phyloP scores from a whole-genome alignment of 2,329 filamentous ascomycete species.

The Colletotrichum chrysophilum region DNA sequence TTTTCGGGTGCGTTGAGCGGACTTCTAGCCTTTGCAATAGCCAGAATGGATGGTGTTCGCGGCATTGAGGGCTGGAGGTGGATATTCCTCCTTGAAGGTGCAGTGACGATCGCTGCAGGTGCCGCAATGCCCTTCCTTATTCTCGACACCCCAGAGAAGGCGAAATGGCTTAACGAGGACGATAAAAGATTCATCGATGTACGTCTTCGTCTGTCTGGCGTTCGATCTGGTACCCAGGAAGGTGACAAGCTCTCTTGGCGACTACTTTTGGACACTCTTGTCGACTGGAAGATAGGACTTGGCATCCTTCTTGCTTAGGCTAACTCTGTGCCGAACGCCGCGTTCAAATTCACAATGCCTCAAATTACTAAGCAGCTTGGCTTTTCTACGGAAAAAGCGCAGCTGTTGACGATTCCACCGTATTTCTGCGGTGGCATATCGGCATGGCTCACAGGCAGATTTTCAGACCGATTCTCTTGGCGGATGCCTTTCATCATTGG shows the following conservation, averaged over 20 bases:
- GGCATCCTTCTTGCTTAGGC: slow-evolving; percentile 44
- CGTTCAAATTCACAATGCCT: slow-evolving; percentile 34
- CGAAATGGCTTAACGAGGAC: slow-evolving; percentile 37
- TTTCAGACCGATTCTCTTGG: slow-evolving; percentile 40
- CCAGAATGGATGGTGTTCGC: slow-evolving; percentile 52
- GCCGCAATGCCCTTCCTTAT: slow-evolving; percentile 32
- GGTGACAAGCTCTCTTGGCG: slow-evolving; percentile 32
- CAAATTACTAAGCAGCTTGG: slow-evolving; percentile 45
- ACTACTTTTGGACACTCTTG: slow-evolving; percentile 35
- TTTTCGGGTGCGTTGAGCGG: slow-evolving; percentile 52
- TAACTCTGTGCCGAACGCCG: slow-evolving; percentile 40
- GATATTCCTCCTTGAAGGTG: slow-evolving; percentile 48
- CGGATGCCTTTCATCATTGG: slow-evolving; percentile 42
- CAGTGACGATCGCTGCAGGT: slow-evolving; percentile 43
- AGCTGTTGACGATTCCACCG: slow-evolving; percentile 37
- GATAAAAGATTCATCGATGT: slow-evolving; percentile 36
- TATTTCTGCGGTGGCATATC: slow-evolving; percentile 36
- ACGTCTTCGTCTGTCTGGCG: neutral
- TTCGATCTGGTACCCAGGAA: neutral
- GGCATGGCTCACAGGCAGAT: slow-evolving; percentile 30
- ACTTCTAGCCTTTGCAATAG: slow-evolving; percentile 46
- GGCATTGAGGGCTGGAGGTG: slow-evolving; percentile 61
- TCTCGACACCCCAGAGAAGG: slow-evolving; percentile 37
- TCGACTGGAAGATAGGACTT: slow-evolving; percentile 48
- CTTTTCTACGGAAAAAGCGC: slow-evolving; percentile 34